Evolutionary conservation across 768 basidiomycete genomes (phyloP), one percentile per base, ranked within the genome.

Genomic region (Agaricus bisporus): DNA sequence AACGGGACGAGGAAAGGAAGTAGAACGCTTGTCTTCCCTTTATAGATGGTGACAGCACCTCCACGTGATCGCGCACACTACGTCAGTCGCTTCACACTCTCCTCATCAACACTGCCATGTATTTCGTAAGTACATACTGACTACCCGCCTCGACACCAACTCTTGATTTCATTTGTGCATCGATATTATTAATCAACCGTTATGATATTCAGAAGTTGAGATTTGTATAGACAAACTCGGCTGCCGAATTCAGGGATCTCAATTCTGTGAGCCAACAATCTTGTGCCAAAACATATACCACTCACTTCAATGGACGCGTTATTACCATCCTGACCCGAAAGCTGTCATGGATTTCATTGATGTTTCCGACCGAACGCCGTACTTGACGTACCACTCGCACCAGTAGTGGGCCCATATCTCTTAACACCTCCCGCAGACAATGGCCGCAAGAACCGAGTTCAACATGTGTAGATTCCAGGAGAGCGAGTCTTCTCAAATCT

Each of bases 401-500:
- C 20, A 66, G 56, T 17, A 41, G 48, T 36, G 37, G 48, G 20
- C 64, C 61, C 15, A 63, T 49, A 15, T 46, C 37, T 35, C 48
- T 58, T 15, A 79, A 56, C 55, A 67, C 68, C 25, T 58, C 60
- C 56, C 60, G 65, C 54, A 79, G 63, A 25, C 65, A 28, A 11
- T 54, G 35, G 10, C 54, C 54, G 43, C 75, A 75, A 26, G 56
- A 49, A 41, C 39, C 41, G 11, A 15, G 18, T 10, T 42, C 29
- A 36, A 43, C 4, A 18, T 25, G 17, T 8, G 22, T 5, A 11
- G 17, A 20, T 32, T 15, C 14, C 6, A 11, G 35, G 17, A 11
- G 15, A 10, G 63, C 42, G 22, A 79, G 45, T 3, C 57, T 58
- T 51, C 60, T 65, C 56, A 87, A 58, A 41, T 71, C 67, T 6